Percentiles rank a stretch among this genome's conserved stretches.
Conservation (phyloP, 1,139 yeast genomes). For the Yamadazyma friedrichii region DNA sequence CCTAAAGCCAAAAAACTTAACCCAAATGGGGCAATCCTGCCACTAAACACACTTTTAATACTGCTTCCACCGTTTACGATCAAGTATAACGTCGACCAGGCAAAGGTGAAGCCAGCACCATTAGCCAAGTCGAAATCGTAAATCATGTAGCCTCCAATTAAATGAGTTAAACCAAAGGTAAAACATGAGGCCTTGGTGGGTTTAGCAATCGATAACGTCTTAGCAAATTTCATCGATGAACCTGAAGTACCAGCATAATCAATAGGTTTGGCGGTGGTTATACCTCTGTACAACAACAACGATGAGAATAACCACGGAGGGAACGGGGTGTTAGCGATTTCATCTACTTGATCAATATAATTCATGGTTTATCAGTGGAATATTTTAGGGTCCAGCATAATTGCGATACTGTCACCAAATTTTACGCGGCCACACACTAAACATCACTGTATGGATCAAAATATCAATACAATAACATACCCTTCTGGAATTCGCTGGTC, state of each 20-base stretch:
- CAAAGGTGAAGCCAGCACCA: slow-evolving; percentile 86
- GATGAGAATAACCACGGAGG: slow-evolving; percentile 52
- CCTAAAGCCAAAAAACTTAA: slow-evolving; percentile 59
- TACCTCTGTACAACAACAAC: slow-evolving; percentile 44
- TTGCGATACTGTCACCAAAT: too few relatives aligned
- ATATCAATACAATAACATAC: too few relatives aligned
- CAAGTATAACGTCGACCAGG: slow-evolving; percentile 81
- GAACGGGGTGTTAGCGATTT: slow-evolving; percentile 46
- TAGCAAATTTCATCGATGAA: slow-evolving; percentile 27
- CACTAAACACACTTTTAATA: slow-evolving; percentile 35
- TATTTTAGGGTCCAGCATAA: neutral
- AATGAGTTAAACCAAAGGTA: slow-evolving; percentile 66
- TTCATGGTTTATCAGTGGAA: neutral
- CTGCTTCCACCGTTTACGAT: slow-evolving; percentile 72
- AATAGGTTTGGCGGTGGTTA: slow-evolving; percentile 24
- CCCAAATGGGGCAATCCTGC: slow-evolving; percentile 58
- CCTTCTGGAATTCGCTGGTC: too few relatives aligned
- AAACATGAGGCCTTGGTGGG: slow-evolving; percentile 41
- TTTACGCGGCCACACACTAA: too few relatives aligned
- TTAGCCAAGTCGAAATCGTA: slow-evolving; percentile 77
- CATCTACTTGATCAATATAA: slow-evolving; percentile 15
- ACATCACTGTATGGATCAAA: too few relatives aligned
- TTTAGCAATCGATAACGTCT: slow-evolving; percentile 25
- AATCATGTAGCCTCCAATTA: slow-evolving; percentile 79
- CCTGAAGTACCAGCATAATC: slow-evolving; percentile 27